Evolutionary conservation across 78 protist species (phyloP).

Genomic region (Trichosphaerium sp.): DNA sequence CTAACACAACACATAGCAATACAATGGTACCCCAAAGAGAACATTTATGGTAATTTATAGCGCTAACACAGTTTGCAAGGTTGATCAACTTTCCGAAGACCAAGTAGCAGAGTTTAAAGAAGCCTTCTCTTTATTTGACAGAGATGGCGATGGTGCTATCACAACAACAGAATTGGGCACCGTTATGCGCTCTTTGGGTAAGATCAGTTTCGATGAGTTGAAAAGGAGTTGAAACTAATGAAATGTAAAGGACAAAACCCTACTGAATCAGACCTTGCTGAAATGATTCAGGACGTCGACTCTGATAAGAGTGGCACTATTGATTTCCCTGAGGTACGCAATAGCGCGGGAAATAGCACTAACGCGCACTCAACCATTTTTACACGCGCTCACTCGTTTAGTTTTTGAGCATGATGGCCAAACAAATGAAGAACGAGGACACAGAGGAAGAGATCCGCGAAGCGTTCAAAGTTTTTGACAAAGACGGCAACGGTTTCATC

Average conservation of each 20-base stretch:
- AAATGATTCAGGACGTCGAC: constrained; percentile 98
- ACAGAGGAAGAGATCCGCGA: constrained; percentile 96
- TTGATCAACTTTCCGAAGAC: no score
- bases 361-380: constrained; percentile 80
- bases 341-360: neutral
- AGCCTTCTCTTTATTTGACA: constrained; percentile 92
- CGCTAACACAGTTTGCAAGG: no score
- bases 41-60: no score
- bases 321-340: neutral
- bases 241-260: constrained; percentile 89
- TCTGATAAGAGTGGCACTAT: constrained; percentile 13
- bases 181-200: constrained; percentile 79
- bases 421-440: constrained; percentile 95
- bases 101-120: constrained; percentile 97
- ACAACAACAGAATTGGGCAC: constrained; percentile 84
- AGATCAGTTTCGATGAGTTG: constrained; percentile 1
- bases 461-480: constrained; percentile 99
- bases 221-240: neutral
- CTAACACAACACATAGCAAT: no score
- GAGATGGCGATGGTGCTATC: constrained; percentile 90
- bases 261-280: constrained; percentile 95
- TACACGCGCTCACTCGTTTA: constrained; percentile 98
- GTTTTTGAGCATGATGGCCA: constrained; percentile 76
- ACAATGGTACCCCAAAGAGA: no score
- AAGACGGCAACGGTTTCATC: constrained; percentile 97